phyloP scores from a whole-genome alignment of 108 stramenopile genomes.

The Cylindrotheca fusiformis region DNA sequence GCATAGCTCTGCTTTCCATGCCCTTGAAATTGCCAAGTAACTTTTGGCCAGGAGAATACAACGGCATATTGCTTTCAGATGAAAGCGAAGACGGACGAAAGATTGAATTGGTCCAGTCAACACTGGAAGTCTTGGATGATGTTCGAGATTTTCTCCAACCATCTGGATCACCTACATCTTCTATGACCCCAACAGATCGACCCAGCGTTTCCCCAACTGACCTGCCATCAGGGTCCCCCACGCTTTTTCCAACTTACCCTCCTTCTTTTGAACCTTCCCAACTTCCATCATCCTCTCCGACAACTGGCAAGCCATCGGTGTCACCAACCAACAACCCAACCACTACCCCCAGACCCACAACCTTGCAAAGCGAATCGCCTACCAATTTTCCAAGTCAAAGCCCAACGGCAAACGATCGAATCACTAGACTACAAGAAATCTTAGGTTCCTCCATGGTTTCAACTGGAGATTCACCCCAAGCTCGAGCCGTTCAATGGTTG shows the following conservation, averaged over 20 bases:
- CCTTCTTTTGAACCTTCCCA: background rate
- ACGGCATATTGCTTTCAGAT: background rate
- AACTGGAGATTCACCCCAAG: background rate
- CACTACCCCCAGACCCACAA: background rate
- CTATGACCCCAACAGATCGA: background rate
- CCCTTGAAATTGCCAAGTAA: background rate
- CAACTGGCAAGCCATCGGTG: background rate
- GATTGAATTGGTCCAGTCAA: background rate
- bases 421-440: background rate
- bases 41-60: background rate
- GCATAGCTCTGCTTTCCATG: background rate
- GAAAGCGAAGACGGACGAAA: background rate
- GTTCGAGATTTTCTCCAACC: background rate
- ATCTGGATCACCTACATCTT: background rate
- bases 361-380: background rate
- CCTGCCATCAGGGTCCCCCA: background rate
- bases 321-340: background rate
- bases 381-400: background rate
- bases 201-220: background rate
- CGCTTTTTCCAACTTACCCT: background rate
- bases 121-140: background rate
- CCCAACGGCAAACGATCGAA: background rate
- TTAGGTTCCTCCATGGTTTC: background rate
- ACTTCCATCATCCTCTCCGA: background rate
- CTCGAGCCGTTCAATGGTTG: background rate